Evolutionary conservation across 345 rosid species (phyloP).

Genomic region (Melaleuca alternifolia): DNA sequence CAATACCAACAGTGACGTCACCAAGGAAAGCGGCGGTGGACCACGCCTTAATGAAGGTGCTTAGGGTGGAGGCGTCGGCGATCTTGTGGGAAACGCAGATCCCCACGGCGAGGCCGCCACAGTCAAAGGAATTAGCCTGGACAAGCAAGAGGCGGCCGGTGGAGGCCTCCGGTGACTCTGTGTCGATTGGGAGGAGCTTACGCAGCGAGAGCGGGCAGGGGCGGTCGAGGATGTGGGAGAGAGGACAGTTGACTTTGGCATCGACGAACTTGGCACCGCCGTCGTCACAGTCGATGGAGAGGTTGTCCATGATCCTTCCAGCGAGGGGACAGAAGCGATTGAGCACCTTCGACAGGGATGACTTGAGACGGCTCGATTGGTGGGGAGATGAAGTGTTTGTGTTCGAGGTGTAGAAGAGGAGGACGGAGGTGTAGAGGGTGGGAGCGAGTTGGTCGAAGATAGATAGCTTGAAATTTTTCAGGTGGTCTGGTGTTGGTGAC

Average conservation of each 20-base stretch:
- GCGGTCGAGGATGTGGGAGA: slow-evolving; percentile 1
- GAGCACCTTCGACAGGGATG: slow-evolving; percentile 10
- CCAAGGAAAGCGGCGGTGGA: neutral
- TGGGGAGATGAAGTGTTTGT: neutral
- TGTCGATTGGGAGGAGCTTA: slow-evolving; percentile 3
- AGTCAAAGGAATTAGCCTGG: slow-evolving; percentile 13
- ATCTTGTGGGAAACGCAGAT: slow-evolving; percentile 15
- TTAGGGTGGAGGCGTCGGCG: slow-evolving; percentile 1
- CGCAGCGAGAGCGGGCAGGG: neutral
- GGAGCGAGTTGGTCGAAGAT: slow-evolving; percentile 17
- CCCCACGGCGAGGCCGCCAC: slow-evolving; percentile 17
- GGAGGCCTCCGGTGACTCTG: neutral
- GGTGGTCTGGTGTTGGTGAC: slow-evolving; percentile 3
- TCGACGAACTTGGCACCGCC: slow-evolving; percentile 9
- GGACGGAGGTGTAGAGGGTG: slow-evolving; percentile 6
- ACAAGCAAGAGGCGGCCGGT: slow-evolving; percentile 14
- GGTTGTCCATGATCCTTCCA: slow-evolving; percentile 5
- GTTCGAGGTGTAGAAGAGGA: slow-evolving; percentile 3
- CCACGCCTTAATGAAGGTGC: slow-evolving; percentile 7
- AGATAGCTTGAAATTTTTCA: slow-evolving; percentile 1
- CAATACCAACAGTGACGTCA: neutral
- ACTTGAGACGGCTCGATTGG: neutral
- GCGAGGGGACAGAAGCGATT: slow-evolving; percentile 17
- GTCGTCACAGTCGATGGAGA: slow-evolving; percentile 14
- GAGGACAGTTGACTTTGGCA: slow-evolving; percentile 1